Conservation (phyloP, 768 basidiomycete genomes). For the Podaxis sp. region DNA sequence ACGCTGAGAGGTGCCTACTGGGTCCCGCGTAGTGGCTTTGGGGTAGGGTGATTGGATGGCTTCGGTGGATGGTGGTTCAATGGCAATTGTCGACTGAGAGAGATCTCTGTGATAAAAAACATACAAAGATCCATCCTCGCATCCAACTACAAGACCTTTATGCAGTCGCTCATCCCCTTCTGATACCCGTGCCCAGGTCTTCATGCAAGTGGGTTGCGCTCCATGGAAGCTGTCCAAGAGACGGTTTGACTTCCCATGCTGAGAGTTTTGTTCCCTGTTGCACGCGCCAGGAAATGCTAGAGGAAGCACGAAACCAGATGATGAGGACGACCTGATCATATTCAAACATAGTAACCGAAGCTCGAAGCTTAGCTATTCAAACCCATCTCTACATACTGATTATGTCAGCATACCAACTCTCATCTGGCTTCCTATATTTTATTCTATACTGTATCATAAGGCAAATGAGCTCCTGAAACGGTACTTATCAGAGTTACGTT, state of each 20-base stretch:
- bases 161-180: conserved; percentile 16
- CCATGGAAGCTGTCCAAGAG: conserved; percentile 27
- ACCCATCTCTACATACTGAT: not conserved
- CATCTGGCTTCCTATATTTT: not conserved
- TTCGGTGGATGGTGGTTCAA: conserved; percentile 19
- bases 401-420: not conserved
- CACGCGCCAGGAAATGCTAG: conserved; percentile 32
- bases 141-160: conserved; percentile 37
- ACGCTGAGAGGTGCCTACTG: conserved; percentile 25
- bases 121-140: conserved; percentile 45
- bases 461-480: too few relatives aligned
- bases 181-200: conserved; percentile 26
- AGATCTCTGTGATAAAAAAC: conserved; percentile 31
- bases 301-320: conserved; percentile 26
- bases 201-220: conserved; percentile 31
- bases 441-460: not conserved
- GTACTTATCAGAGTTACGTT: too few relatives aligned
- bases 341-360: not conserved
- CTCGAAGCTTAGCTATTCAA: not conserved
- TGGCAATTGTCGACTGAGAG: conserved; percentile 7
- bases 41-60: conserved; percentile 21
- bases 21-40: conserved; percentile 21
- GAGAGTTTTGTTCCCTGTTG: not conserved
- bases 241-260: not conserved
- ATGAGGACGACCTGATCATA: conserved; percentile 6